A percentile compares a stretch with the other conserved stretches of the same genome.
phyloP scores from a whole-genome alignment of 1,284 basidiomycete genomes.

The Moesziomyces sp. region DNA sequence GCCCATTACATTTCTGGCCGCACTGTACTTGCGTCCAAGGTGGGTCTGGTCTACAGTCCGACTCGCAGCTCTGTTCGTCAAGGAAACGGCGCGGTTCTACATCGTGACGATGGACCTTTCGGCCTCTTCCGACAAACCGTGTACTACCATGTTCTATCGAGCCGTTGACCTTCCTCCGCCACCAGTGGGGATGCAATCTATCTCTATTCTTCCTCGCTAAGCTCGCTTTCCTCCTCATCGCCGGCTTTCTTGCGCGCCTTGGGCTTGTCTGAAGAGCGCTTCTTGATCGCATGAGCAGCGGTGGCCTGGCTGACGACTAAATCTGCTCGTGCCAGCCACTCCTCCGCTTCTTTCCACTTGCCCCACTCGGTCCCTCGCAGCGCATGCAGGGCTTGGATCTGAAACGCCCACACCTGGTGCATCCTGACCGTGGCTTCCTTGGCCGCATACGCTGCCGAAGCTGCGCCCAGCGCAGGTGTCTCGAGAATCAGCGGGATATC shows the following conservation, averaged over 20 bases:
- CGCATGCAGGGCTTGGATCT: conserved; percentile 69
- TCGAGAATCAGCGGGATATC: conserved; percentile 83
- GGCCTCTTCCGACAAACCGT: not conserved
- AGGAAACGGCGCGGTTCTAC: not conserved
- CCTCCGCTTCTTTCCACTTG: conserved; percentile 24
- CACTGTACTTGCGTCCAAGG: not conserved
- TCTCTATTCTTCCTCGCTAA: conserved; percentile 9
- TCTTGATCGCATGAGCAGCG: conserved; percentile 11
- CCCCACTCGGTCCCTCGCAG: conserved; percentile 65
- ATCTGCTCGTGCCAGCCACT: conserved; percentile 23
- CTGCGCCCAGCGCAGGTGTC: conserved; percentile 72
- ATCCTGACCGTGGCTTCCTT: conserved; percentile 50
- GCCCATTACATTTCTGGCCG: not conserved
- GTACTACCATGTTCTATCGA: not conserved
- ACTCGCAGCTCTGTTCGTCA: not conserved
- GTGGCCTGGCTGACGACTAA: conserved; percentile 15
- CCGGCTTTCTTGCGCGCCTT: conserved; percentile 7
- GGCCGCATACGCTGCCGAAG: conserved; percentile 14
- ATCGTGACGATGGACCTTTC: not conserved
- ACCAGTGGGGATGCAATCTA: too few relatives aligned
- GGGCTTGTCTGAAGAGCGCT: conserved; percentile 1
- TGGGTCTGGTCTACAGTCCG: not conserved
- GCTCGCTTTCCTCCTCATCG: conserved; percentile 15
- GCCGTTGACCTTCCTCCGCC: not conserved
- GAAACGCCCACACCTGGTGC: conserved; percentile 75